Conservation (phyloP, 1,284 basidiomycete genomes). For the Marasmius oreades region DNA sequence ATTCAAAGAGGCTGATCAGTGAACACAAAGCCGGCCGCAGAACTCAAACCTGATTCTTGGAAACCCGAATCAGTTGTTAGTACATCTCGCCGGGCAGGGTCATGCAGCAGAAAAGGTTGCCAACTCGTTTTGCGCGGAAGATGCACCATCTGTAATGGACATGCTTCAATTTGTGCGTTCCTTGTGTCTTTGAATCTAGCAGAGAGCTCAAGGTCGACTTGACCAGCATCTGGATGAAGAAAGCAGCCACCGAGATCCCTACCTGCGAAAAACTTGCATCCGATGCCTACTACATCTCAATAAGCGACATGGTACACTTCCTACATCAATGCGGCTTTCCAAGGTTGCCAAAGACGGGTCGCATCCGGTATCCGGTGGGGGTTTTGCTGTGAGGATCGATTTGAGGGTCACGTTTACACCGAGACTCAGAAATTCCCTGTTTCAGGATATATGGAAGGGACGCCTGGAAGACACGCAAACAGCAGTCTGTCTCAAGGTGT, state of each 20-base stretch:
- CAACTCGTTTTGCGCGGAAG: neutral
- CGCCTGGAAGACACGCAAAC: neutral
- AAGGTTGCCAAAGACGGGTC: slow-evolving; percentile 1
- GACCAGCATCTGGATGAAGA: neutral
- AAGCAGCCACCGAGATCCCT: neutral
- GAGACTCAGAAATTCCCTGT: neutral
- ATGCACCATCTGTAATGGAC: neutral
- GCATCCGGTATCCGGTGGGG: slow-evolving; percentile 9
- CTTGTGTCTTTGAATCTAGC: neutral
- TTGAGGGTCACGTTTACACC: neutral
- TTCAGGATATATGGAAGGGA: slow-evolving; percentile 11
- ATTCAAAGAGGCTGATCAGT: neutral
- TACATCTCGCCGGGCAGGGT: neutral
- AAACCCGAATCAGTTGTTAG: neutral
- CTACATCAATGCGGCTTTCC: neutral
- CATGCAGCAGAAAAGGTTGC: neutral
- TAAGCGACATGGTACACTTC: neutral
- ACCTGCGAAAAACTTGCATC: neutral
- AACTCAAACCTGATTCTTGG: neutral
- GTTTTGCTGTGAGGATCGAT: slow-evolving; percentile 1
- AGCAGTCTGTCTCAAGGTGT: neutral
- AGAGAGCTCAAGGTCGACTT: neutral
- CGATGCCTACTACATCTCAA: slow-evolving; percentile 1
- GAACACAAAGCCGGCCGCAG: neutral
- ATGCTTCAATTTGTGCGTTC: neutral